Evolutionary conservation across 2,329 filamentous ascomycete species (phyloP), one percentile per base, ranked within the genome.

Genomic region (Sclerotinia borealis): DNA sequence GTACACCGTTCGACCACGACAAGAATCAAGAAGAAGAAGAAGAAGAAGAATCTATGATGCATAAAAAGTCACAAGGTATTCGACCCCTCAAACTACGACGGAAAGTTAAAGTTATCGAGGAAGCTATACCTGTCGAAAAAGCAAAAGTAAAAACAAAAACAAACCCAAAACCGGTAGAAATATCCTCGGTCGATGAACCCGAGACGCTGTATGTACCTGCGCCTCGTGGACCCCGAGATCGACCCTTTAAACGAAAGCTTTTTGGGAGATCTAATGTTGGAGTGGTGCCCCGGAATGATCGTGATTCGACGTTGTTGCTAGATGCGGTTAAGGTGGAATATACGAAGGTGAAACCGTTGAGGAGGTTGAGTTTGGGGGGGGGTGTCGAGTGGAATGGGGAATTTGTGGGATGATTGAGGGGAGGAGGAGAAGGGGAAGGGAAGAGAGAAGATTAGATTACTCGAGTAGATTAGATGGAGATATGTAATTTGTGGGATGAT

Each of bases 301-400:
- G 65, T 2, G 41, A 59, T 41, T 31, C 56, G 17, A 37, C 60
- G n/a, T 49, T 66, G 37, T 36, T 45, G 10, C 43, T 49, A 2
- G 59, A 47, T 17, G 56, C 36, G 6, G 34, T 39, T 1, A 64
- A 48, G 13, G 11, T 58, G 10, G 66, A 63, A 2, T 41, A 31
- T 19, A 49, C 13, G 29, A 58, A 52, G 10, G 49, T 45, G 15
- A 59, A 61, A 41, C 41, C 59, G 6, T 59, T 69, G 15, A 66
- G 68, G 50, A 60, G 67, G 11, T 50, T 72, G 43, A 71, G 68
- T 64, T 58, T 72, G 17, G 69, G 69, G 22, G 22, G 69, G 70
- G 49, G 58, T 68, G 4, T 66, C 65, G 8, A 52, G 55, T 7
- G 64, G 65, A 2, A 51, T 69, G 25, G 68, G 68, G 7, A 65